Evolutionary conservation across 805 yeast genomes (phyloP).

Genomic region (Suhomyces sp.): DNA sequence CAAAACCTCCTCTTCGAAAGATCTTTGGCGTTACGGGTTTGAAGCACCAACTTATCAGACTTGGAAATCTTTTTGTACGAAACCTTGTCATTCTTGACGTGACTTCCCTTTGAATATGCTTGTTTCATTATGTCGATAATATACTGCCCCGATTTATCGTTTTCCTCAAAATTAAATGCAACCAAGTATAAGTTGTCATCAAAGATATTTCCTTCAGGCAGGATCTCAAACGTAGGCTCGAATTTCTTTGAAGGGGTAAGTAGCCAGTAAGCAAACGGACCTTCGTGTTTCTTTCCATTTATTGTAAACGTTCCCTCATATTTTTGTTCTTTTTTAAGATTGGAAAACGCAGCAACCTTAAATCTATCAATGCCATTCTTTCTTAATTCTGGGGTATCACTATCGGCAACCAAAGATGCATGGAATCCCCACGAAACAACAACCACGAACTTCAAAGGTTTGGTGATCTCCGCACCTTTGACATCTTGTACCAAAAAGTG

Average conservation of each 20-base stretch:
- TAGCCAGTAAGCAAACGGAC: slow-evolving; percentile 59
- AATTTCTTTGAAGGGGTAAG: slow-evolving; percentile 55
- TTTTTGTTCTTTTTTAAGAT: slow-evolving; percentile 49
- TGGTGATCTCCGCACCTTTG: slow-evolving; percentile 9
- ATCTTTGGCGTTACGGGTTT: slow-evolving; percentile 11
- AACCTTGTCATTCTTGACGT: slow-evolving; percentile 50
- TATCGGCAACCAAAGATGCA: slow-evolving; percentile 78
- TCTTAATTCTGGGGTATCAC: slow-evolving; percentile 68
- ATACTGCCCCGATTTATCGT: slow-evolving; percentile 19
- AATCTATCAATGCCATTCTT: slow-evolving; percentile 67
- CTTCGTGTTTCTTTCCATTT: slow-evolving; percentile 16
- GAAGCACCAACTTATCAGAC: slow-evolving; percentile 23
- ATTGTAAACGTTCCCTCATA: slow-evolving; percentile 46
- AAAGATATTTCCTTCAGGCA: slow-evolving; percentile 55
- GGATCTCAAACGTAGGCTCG: slow-evolving; percentile 61
- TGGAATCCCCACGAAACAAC: slow-evolving; percentile 87
- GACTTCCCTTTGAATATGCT: slow-evolving; percentile 59
- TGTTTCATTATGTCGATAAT: slow-evolving; percentile 56
- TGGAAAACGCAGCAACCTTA: slow-evolving; percentile 59
- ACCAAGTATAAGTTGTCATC: slow-evolving; percentile 46
- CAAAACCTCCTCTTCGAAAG: slow-evolving; percentile 52
- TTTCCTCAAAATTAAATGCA: slow-evolving; percentile 39
- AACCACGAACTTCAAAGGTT: slow-evolving; percentile 46
- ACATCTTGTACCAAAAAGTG: slow-evolving; percentile 20
- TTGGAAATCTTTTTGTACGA: slow-evolving; percentile 39